Evolutionary conservation across 2,329 filamentous ascomycete genomes (phyloP).

Genomic region (Mollisiaceae sp.): DNA sequence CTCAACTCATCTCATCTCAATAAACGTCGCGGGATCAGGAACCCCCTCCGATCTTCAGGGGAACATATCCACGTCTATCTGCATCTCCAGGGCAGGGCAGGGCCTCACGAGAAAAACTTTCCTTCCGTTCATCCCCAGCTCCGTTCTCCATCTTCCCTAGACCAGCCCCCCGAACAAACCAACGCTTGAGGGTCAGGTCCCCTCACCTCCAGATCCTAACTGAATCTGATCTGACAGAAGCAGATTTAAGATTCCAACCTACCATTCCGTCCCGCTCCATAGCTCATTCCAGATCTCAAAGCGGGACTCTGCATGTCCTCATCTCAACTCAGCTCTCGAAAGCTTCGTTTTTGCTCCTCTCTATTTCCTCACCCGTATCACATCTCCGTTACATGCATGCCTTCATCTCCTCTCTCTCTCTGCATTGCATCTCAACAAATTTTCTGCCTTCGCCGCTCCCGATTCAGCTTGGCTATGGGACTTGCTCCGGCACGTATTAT

Average conservation of each 20-base stretch:
- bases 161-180: background rate
- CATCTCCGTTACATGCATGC: too few relatives aligned
- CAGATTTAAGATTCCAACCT: background rate
- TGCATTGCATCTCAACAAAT: background rate
- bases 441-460: background rate
- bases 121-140: background rate
- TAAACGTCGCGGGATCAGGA: background rate
- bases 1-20: background rate
- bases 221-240: background rate
- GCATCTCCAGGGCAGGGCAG: too few relatives aligned
- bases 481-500: too few relatives aligned
- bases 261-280: constrained; percentile 5
- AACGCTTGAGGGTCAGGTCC: too few relatives aligned
- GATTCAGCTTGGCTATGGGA: too few relatives aligned
- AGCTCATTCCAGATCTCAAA: background rate
- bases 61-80: background rate
- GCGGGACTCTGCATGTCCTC: background rate
- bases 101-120: too few relatives aligned
- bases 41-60: constrained; percentile 5
- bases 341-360: background rate
- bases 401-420: background rate
- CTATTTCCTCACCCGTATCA: background rate
- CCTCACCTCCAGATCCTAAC: background rate
- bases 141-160: background rate
- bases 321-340: background rate